phyloP scores from a whole-genome alignment of 1,139 yeast species.

The Taphrina communis region DNA sequence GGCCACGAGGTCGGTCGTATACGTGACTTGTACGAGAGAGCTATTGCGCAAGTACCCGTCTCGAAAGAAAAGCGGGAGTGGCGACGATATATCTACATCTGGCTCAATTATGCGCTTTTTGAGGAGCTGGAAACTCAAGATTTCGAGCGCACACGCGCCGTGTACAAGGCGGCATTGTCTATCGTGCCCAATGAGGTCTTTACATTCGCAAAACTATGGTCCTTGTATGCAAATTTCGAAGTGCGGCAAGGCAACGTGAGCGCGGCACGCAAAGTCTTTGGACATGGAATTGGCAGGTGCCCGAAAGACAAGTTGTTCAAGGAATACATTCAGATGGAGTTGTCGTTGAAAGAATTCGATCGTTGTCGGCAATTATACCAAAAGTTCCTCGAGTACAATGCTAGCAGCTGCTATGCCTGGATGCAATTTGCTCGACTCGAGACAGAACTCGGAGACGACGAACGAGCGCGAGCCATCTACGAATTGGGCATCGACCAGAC shows the following conservation, averaged over 20 bases:
- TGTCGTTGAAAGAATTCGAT: constrained; percentile 71
- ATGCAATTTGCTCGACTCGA: constrained; percentile 72
- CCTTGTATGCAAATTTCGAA: constrained; percentile 72
- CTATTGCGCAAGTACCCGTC: constrained; percentile 57
- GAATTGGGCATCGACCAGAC: constrained; percentile 56
- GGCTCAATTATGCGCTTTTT: constrained; percentile 71
- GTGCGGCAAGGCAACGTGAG: constrained; percentile 62
- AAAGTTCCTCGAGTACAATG: constrained; percentile 64
- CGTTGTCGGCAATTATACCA: constrained; percentile 76
- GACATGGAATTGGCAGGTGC: constrained; percentile 69
- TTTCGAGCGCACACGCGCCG: constrained; percentile 57
- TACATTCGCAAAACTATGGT: constrained; percentile 79
- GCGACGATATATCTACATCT: constrained; percentile 71
- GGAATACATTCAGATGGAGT: constrained; percentile 64
- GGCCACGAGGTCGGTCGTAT: constrained; percentile 49
- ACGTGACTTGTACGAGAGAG: constrained; percentile 57
- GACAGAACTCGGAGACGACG: constrained; percentile 68
- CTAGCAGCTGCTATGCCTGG: constrained; percentile 59
- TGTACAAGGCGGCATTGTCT: constrained; percentile 61
- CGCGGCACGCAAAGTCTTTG: constrained; percentile 71
- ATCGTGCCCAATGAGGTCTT: constrained; percentile 64
- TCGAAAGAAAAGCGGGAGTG: constrained; percentile 56
- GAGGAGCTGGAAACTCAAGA: constrained; percentile 62
- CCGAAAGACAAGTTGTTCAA: constrained; percentile 67
- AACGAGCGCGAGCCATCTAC: constrained; percentile 67